Conservation (phyloP, 164 flowering plant species). For the Tetracentron sinense region DNA sequence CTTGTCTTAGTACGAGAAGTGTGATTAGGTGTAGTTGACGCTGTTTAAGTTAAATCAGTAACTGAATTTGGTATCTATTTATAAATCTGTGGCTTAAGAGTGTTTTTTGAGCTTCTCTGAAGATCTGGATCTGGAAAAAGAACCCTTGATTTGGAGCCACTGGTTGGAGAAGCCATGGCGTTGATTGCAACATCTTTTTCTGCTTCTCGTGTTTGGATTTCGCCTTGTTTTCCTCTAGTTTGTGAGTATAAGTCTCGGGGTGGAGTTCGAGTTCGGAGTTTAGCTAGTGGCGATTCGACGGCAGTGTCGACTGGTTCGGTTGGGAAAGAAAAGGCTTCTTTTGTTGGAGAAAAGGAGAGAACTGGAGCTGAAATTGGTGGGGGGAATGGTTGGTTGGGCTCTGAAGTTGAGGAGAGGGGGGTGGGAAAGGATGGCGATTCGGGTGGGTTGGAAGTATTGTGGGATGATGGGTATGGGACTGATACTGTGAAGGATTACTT, state of each 20-base stretch:
- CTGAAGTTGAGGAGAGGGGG: slow-evolving; percentile 12
- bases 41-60: too few relatives aligned
- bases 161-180: slow-evolving; percentile 10
- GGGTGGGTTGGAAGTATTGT: slow-evolving; percentile 37
- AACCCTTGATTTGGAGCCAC: neutral
- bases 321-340: slow-evolving; percentile 24
- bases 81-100: too few relatives aligned
- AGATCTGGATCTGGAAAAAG: too few relatives aligned
- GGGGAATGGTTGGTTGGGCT: slow-evolving; percentile 29
- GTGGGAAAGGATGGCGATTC: slow-evolving; percentile 6
- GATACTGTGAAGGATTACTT: slow-evolving; percentile 65
- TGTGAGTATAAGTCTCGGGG: slow-evolving; percentile 14
- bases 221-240: slow-evolving; percentile 18
- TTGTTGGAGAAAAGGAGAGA: slow-evolving; percentile 24
- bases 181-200: neutral
- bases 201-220: slow-evolving; percentile 1
- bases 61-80: too few relatives aligned
- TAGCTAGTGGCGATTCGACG: slow-evolving; percentile 25
- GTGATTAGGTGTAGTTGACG: too few relatives aligned
- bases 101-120: too few relatives aligned
- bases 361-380: slow-evolving; percentile 16
- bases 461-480: slow-evolving; percentile 76
- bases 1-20: too few relatives aligned
- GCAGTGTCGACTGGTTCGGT: slow-evolving; percentile 26
- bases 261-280: slow-evolving; percentile 20